These are phyloP conservation scores for Xanthoceras sorbifolium DNA, from an alignment of 345 rosid genomes.

Conservation along the genomic window DNA sequence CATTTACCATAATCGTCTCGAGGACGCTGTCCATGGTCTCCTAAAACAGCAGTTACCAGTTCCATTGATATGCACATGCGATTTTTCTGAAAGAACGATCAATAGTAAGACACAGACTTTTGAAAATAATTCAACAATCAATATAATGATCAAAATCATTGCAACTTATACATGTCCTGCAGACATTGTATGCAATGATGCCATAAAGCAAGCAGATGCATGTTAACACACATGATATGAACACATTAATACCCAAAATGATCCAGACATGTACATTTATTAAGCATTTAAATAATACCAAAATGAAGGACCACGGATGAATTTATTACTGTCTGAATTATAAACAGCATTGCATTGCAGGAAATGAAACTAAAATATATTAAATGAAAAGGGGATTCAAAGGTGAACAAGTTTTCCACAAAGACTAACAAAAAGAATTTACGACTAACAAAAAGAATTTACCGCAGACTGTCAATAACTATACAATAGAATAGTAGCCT, in stretches of 20 bases:
- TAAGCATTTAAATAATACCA: neutral
- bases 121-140: conserved; percentile 6
- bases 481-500: neutral
- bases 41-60: conserved; percentile 95
- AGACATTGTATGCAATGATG: neutral
- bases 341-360: neutral
- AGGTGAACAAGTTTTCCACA: neutral
- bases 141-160: neutral
- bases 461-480: neutral
- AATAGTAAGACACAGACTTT: conserved; percentile 5
- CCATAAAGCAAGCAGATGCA: neutral
- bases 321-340: neutral
- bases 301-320: neutral
- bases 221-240: neutral
- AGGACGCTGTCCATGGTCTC: conserved; percentile 99
- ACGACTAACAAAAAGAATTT: too few relatives aligned
- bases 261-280: neutral
- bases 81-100: conserved; percentile 52
- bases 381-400: neutral
- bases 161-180: neutral
- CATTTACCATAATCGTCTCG: conserved; percentile 74
- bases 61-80: conserved; percentile 95
- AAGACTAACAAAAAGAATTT: neutral
- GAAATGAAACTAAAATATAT: neutral
- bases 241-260: neutral